phyloP scores from a whole-genome alignment of 441 rosid genomes.

The Euphorbia celastroides region DNA sequence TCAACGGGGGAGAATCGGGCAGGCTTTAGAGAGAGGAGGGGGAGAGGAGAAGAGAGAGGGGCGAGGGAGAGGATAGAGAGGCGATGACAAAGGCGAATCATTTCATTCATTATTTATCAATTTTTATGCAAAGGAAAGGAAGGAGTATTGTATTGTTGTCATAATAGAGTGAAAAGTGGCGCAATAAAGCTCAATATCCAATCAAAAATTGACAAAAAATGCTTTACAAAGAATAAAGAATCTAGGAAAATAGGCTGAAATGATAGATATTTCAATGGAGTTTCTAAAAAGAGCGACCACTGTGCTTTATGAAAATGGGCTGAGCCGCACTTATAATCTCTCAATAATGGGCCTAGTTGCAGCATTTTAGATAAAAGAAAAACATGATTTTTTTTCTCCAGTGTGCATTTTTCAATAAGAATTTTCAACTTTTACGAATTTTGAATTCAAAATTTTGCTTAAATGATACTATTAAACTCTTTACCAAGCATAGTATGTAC shows the following conservation, averaged over 20 bases:
- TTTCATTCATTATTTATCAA: background rate
- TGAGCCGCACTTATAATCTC: background rate
- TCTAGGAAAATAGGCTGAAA: background rate
- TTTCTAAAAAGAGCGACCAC: no score
- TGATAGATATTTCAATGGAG: no score
- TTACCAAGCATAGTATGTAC: no score
- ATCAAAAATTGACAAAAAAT: background rate
- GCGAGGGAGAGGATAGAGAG: constrained; percentile 28
- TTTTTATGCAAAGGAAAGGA: no score
- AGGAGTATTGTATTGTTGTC: background rate
- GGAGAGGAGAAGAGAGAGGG: constrained; percentile 24
- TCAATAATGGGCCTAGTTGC: no score
- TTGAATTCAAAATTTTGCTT: no score
- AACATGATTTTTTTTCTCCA: no score
- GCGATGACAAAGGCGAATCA: constrained; percentile 46
- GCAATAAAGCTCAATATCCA: constrained; percentile 1
- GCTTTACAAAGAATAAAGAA: background rate
- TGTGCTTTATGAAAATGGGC: background rate
- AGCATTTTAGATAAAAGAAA: no score
- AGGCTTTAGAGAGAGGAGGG: constrained; percentile 19
- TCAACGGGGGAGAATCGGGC: constrained; percentile 24
- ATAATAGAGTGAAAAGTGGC: background rate
- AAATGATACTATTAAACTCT: no score
- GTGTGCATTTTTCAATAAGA: no score
- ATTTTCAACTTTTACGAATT: no score